Evolutionary conservation across 169 alveolate genomes (phyloP).

Genomic region (Plasmodium vivax): DNA sequence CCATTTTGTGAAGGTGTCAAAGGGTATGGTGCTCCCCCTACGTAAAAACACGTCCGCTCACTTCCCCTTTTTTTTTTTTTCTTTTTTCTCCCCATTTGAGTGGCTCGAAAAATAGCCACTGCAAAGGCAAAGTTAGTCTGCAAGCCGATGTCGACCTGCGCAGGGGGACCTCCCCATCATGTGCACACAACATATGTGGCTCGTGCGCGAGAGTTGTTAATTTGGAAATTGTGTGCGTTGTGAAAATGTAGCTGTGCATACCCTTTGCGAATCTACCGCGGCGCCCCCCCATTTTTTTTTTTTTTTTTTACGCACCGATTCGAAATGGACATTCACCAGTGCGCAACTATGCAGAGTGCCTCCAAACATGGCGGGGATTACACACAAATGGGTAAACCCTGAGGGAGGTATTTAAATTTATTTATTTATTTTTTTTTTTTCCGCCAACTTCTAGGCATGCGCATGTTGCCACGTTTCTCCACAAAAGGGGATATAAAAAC

Average conservation of each 20-base stretch:
- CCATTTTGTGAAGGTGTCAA: neutral
- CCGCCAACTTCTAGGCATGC: neutral
- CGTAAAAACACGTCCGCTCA: neutral
- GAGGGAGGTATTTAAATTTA: neutral
- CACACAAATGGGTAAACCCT: neutral
- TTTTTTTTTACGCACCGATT: neutral
- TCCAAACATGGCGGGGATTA: neutral
- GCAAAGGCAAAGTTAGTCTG: neutral
- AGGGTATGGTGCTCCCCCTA: neutral
- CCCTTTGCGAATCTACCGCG: neutral
- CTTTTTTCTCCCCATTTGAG: neutral
- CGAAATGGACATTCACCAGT: neutral
- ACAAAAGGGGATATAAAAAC: neutral
- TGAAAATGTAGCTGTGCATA: neutral
- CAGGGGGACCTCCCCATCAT: neutral
- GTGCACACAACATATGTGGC: neutral
- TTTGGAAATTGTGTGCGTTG: neutral
- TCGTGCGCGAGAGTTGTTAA: neutral
- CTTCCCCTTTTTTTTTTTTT: neutral
- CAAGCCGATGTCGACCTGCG: neutral
- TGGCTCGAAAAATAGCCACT: neutral
- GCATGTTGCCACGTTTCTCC: neutral
- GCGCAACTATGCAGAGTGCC: neutral
- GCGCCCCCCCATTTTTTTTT: neutral
- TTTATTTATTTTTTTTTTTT: too few species aligned